Base-by-base conservation (phyloP, 2,329 filamentous ascomycete species). In the Cordyceps cicadae region DNA sequence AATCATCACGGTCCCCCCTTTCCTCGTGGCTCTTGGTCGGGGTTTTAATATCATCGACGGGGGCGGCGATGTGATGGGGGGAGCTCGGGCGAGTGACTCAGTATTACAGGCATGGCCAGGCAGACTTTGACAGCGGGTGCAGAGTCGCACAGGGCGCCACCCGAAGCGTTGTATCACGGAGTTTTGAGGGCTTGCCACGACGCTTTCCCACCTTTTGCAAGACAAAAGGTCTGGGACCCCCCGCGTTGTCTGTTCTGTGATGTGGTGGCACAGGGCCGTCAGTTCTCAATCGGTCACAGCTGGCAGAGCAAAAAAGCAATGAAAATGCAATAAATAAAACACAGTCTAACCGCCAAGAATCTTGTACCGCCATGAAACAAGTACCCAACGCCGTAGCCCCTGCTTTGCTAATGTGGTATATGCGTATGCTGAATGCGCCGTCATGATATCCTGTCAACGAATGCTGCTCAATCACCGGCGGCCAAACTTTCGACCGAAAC, bases 401-500 rank as follows among this genome's bases (percentile, higher is more conserved):
- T 43, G 37, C 39, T 7, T 43, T 43, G 4, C 39, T 4, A 19
- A 19, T 21, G n/a, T n/a, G 21, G 15, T 46, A 21, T 46, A 7
- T n/a, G 43, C 12, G n/a, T 46, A 21, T 46, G 12, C 9, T 37
- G 9, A 14, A 17, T 43, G 17, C 41, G 29, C 41, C 15, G 17
- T 21, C 43, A 46, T 46, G 17, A 17, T 17, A 43, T 43, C 39
- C 15, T 43, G 37, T 8, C 39, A 17, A n/a, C 34, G 8, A 37
- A n/a, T n/a, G 41, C 14, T 3, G 29, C 15, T 14, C 19, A 5
- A 45, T 53, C 56, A 53, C 29, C 46, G 46, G 3, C 54, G 41
- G 17, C 54, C 54, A 48, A 56, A 67, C 67, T 78, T 77, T 63
- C 84, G 75, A 60, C 83, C 77, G 69, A 87, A 87, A 67, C 56